Evolutionary conservation across 1,284 basidiomycete species (phyloP).

Genomic region (Boletus smithii): DNA sequence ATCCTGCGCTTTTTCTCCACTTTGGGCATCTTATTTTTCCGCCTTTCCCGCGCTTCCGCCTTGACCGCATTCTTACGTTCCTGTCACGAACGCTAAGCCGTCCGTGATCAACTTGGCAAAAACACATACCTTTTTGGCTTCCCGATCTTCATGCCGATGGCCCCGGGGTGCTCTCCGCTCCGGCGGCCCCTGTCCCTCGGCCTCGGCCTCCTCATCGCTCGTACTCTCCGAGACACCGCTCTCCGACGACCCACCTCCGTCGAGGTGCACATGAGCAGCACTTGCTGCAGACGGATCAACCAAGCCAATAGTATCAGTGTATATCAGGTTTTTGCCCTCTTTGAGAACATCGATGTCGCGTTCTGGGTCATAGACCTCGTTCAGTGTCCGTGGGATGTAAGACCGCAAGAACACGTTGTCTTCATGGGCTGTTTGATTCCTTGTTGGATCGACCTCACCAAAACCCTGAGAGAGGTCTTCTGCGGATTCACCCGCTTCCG

Average conservation of each 20-base stretch:
- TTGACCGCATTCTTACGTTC: slow-evolving; percentile 88
- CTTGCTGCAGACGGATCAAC: slow-evolving; percentile 38
- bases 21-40: slow-evolving; percentile 92
- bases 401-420: slow-evolving; percentile 85
- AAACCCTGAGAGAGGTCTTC: slow-evolving; percentile 19
- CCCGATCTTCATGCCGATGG: slow-evolving; percentile 87
- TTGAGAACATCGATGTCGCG: slow-evolving; percentile 77
- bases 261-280: slow-evolving; percentile 13
- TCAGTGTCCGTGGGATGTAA: slow-evolving; percentile 90
- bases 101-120: slow-evolving; percentile 7
- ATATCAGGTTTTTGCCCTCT: slow-evolving; percentile 72
- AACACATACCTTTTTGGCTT: slow-evolving; percentile 77
- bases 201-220: slow-evolving; percentile 28
- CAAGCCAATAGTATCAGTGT: slow-evolving; percentile 80
- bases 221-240: slow-evolving; percentile 21
- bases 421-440: slow-evolving; percentile 48
- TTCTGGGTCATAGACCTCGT: slow-evolving; percentile 91
- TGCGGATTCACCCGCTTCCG: slow-evolving; percentile 33
- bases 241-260: slow-evolving; percentile 18
- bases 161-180: slow-evolving; percentile 59
- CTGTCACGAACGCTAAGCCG: slow-evolving; percentile 40
- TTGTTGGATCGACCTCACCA: slow-evolving; percentile 9
- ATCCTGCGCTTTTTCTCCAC: slow-evolving; percentile 85
- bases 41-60: slow-evolving; percentile 81
- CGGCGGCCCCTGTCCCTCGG: slow-evolving; percentile 15